Base-by-base conservation (phyloP, 2,329 filamentous ascomycete species). In the Colletotrichum trifolii region DNA sequence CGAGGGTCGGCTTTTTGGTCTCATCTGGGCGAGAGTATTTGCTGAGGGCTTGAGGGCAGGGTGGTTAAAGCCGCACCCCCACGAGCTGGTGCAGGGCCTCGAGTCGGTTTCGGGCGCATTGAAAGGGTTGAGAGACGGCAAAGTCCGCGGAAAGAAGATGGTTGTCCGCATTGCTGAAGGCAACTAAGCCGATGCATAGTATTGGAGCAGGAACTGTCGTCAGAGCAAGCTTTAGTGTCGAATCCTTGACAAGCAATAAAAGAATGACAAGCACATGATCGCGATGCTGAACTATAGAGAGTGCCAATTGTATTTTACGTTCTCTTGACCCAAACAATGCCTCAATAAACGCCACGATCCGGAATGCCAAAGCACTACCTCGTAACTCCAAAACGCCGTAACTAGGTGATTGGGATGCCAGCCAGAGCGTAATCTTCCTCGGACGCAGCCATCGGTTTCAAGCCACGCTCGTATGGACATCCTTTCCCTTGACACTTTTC, bases 401-500 rank as follows among this genome's bases (percentile, higher is more conserved):
- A 25, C 25, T 5, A 25, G 4, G 25, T 4, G 4, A 25, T 5
- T 25, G 25, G 4, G 25, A 25, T 25, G 25, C 4, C 25, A 25
- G 25, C 25, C 25, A 5, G 4, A 25, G 25, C 25, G 25, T 25
- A 25, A 25, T 25, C 3, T 5, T 0, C 4, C 25, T 25, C 25
- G 25, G 25, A 25, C 25, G 1, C 25, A 5, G 25, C 25, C 25
- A 25, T 25, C 25, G 1, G 25, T 4, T 25, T 36, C 50, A 65
- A 10, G 43, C 62, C 10, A 54, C 66, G 11, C 33, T 48, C 10
- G 47, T 12, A 54, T 75, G 73, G 8, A 79, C 67, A 50, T 84
- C 83, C 75, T 84, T 86, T 5, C 84, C 84, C 71, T 86, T 87
- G 25, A 88, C 81, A 63, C 82, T 86, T 78, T 81, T 84, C 82